Evolutionary conservation across 768 basidiomycete species (phyloP).

Genomic region (Thelephora aurantiotincta): DNA sequence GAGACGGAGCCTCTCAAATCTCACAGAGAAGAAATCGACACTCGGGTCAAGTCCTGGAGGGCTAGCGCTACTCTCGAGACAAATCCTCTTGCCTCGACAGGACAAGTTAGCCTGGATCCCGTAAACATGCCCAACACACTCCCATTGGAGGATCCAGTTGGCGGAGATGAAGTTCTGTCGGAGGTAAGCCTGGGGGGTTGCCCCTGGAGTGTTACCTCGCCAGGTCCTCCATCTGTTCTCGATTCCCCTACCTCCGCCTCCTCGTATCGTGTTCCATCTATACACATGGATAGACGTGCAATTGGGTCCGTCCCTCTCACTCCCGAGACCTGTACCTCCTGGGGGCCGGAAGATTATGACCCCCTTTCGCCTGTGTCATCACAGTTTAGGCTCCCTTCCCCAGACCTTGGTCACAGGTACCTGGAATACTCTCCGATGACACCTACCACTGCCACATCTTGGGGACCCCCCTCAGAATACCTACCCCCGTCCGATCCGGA

Average conservation of each 20-base stretch:
- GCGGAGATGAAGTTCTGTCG: slow-evolving; percentile 17
- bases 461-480: slow-evolving; percentile 28
- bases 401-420: slow-evolving; percentile 44
- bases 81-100: slow-evolving; percentile 29
- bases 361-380: slow-evolving; percentile 21
- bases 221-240: slow-evolving; percentile 38
- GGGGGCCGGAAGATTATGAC: slow-evolving; percentile 32
- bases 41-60: slow-evolving; percentile 54
- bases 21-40: slow-evolving; percentile 34
- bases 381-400: slow-evolving; percentile 31
- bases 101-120: slow-evolving; percentile 36
- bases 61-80: slow-evolving; percentile 35
- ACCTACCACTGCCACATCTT: slow-evolving; percentile 31
- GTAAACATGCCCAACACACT: slow-evolving; percentile 34
- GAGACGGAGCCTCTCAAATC: slow-evolving; percentile 40
- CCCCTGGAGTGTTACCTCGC: slow-evolving; percentile 55
- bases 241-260: slow-evolving; percentile 25
- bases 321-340: slow-evolving; percentile 39
- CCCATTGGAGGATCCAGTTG: slow-evolving; percentile 8
- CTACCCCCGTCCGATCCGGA: slow-evolving; percentile 19
- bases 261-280: slow-evolving; percentile 29
- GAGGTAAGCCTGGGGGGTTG: slow-evolving; percentile 52
- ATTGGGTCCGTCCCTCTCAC: slow-evolving; percentile 45
- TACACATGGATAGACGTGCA: slow-evolving; percentile 39
- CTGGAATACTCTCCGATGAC: slow-evolving; percentile 36